A percentile compares a stretch with the other conserved stretches of the same genome.
phyloP scores from a whole-genome alignment of 2,329 filamentous ascomycete species.

The Pseudocercospora fijiensis region DNA sequence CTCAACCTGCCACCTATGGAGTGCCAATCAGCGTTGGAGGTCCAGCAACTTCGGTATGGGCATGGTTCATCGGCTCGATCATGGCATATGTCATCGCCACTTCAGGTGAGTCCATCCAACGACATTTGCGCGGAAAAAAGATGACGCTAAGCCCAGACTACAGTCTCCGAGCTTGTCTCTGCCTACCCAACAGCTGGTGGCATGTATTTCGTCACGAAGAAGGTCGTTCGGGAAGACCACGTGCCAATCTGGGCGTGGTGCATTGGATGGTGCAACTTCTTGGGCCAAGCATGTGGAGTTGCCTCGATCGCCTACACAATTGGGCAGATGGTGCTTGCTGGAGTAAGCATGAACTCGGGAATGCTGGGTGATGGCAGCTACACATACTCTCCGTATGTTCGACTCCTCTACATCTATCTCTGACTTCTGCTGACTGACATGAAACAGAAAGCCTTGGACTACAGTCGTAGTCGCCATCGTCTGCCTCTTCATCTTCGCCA shows the following conservation, averaged over 20 bases:
- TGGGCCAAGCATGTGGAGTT: constrained; percentile 63
- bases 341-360: constrained; percentile 60
- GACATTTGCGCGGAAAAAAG: background rate
- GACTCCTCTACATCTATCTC: background rate
- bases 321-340: constrained; percentile 63
- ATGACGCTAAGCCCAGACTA: background rate
- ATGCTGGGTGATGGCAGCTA: constrained; percentile 51
- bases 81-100: constrained; percentile 66
- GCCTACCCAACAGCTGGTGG: constrained; percentile 66
- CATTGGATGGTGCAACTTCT: constrained; percentile 63
- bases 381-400: constrained; percentile 57
- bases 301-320: constrained; percentile 63
- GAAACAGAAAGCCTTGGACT: constrained; percentile 55
- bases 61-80: constrained; percentile 62
- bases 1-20: constrained; percentile 63
- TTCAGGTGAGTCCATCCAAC: constrained; percentile 46
- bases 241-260: constrained; percentile 65
- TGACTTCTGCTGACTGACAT: constrained; percentile 16
- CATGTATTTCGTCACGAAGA: constrained; percentile 68
- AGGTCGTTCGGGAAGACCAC: constrained; percentile 58
- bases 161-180: constrained; percentile 64
- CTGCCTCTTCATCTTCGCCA: constrained; percentile 56
- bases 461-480: constrained; percentile 60
- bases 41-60: constrained; percentile 64
- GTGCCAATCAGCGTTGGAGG: constrained; percentile 59